Evolutionary conservation across 176 grass and related monocot genomes (phyloP), one percentile per base, ranked within the genome.

Genomic region (Saccharum spontaneum): DNA sequence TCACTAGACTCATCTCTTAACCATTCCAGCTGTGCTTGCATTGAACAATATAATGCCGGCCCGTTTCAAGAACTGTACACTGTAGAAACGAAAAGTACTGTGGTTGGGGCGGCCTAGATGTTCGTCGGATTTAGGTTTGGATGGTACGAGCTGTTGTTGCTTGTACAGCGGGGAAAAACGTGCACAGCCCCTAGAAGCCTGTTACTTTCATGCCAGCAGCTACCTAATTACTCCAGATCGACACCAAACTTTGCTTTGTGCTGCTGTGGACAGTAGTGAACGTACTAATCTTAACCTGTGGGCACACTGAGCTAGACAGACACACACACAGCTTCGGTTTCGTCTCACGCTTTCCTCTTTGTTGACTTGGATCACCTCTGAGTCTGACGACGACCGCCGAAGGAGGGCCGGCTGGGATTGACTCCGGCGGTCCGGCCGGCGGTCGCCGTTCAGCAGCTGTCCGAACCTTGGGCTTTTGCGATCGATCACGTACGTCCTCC

Each of bases 401-500:
- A 77, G 18, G 41, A 13, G 49, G 12, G 20, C 10, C 22, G 57
- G 54, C 54, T 6, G 9, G 57, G n/a, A 11, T 23, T 90, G 88
- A 77, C 88, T 78, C 69, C 4, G 71, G 63, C 43, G 1, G 23
- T 44, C 59, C 59, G 59, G 59, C 23, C n/a, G 44, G 43, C 24
- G 8, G 33, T 65, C 57, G 34, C 31, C 33, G 10, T 43, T 20
- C 22, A 4, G 10, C 8, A 24, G 39, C 23, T 60, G 52, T 49
- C 76, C 10, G 57, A 86, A 86, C 65, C 84, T 54, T 79, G 39
- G 84, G 84, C 84, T 83, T 79, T 6, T 37, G 31, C 44, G n/a
- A 39, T 71, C 44, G n/a, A 30, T 71, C 52, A 24, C 7, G 17
- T 55, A n/a, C 54, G 20, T 59, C 40, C 52, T 7, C 23, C 61